phyloP scores from a whole-genome alignment of 1,284 basidiomycete species.

The Sporisorium iseilematis-ciliati region DNA sequence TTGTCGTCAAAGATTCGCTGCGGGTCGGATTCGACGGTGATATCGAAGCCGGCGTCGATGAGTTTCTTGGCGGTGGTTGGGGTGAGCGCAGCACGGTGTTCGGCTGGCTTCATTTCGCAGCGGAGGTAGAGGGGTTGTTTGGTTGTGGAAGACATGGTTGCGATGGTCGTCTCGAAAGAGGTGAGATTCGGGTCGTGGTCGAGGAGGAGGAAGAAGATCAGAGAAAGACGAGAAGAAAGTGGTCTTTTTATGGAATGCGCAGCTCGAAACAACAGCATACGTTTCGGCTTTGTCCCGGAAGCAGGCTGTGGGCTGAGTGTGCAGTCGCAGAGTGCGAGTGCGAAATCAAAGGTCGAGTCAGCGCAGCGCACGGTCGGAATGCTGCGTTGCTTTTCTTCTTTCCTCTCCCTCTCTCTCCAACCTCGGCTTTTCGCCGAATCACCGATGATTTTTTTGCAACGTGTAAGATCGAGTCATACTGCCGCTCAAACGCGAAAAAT shows the following conservation, averaged over 20 bases:
- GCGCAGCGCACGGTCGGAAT: slow-evolving; percentile 15
- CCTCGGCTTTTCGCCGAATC: slow-evolving; percentile 40
- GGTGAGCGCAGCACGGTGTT: slow-evolving; percentile 91
- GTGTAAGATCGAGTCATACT: slow-evolving; percentile 16
- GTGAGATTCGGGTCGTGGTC: background rate
- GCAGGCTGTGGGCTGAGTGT: background rate
- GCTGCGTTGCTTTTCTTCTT: background rate
- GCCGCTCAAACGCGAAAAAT: background rate
- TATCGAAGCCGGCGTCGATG: slow-evolving; percentile 89
- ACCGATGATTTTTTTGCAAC: background rate
- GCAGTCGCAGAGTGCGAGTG: background rate
- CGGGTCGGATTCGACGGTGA: slow-evolving; percentile 91
- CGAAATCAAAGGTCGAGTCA: slow-evolving; percentile 29
- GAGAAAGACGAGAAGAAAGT: background rate
- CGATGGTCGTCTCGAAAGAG: background rate
- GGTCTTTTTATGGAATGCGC: slow-evolving; percentile 5
- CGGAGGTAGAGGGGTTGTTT: slow-evolving; percentile 67
- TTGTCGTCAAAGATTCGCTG: slow-evolving; percentile 95
- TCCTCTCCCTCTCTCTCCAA: background rate
- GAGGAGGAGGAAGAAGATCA: background rate
- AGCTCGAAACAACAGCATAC: background rate
- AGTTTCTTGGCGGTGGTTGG: slow-evolving; percentile 91
- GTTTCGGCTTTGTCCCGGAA: slow-evolving; percentile 23
- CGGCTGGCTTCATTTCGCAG: slow-evolving; percentile 71
- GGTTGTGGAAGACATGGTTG: slow-evolving; percentile 18